phyloP scores from a whole-genome alignment of 352 stramenopile species.

The Globisporangium nodosum region DNA sequence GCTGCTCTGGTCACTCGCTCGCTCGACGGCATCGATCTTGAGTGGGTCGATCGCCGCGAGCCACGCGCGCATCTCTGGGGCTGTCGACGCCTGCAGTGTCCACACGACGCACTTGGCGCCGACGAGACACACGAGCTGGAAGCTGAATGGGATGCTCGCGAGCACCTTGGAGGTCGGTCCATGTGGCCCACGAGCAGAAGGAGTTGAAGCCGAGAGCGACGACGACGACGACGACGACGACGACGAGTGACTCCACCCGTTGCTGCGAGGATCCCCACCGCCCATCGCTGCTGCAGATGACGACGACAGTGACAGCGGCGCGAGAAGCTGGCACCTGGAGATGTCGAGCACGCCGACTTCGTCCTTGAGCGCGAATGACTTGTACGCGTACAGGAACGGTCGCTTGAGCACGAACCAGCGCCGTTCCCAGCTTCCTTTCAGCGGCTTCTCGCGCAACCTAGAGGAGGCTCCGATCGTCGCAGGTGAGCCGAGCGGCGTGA shows the following conservation, averaged over 20 bases:
- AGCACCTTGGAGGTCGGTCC: not conserved
- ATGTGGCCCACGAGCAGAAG: not conserved
- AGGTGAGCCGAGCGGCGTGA: constrained; percentile 14
- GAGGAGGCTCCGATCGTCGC: not conserved
- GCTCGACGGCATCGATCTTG: constrained; percentile 37
- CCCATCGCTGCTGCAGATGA: not conserved
- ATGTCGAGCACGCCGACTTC: constrained; percentile 71
- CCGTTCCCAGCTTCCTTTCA: constrained; percentile 38
- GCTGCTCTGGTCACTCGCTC: constrained; percentile 14
- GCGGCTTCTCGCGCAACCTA: not conserved
- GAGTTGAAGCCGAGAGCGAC: not conserved
- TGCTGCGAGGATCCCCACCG: not conserved
- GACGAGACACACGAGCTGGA: constrained; percentile 53
- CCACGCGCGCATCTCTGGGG: constrained; percentile 60
- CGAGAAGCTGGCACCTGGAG: constrained; percentile 52
- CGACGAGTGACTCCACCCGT: not conserved
- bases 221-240: constrained; percentile 5
- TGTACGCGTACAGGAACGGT: constrained; percentile 74
- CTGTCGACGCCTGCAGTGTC: constrained; percentile 69
- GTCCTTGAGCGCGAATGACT: constrained; percentile 60
- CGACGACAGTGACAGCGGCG: constrained; percentile 12
- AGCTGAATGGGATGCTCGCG: constrained; percentile 47
- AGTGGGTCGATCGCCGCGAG: constrained; percentile 64
- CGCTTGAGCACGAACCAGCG: constrained; percentile 80
- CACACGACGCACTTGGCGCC: constrained; percentile 56